Conservation (phyloP, 2,329 filamentous ascomycete species). For the Diaporthe citri region DNA sequence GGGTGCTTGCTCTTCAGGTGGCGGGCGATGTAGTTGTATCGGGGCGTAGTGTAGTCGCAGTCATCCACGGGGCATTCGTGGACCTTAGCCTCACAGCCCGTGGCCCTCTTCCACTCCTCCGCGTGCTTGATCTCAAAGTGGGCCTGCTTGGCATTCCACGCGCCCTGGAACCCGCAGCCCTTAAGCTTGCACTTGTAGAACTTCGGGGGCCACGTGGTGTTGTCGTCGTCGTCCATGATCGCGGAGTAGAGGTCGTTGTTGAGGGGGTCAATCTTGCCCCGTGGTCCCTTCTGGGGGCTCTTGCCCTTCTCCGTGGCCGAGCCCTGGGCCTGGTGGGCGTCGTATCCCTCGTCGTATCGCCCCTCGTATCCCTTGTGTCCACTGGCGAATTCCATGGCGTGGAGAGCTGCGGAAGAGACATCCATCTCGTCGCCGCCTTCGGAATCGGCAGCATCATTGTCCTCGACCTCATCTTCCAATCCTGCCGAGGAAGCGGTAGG, state of each 20-base stretch:
- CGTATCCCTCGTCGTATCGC: neutral
- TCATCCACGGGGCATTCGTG: neutral
- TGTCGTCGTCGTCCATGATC: neutral
- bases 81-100: neutral
- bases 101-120: neutral
- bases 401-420: neutral
- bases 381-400: too few relatives aligned
- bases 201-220: neutral
- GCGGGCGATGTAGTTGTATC: neutral
- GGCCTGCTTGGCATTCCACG: neutral
- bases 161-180: neutral
- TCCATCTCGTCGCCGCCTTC: neutral
- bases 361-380: neutral
- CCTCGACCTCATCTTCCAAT: neutral
- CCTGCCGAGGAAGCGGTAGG: neutral
- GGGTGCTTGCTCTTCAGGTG: neutral
- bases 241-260: neutral
- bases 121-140: neutral
- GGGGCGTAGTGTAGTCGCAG: neutral
- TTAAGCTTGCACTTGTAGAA: neutral
- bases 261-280: neutral
- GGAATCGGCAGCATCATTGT: neutral
- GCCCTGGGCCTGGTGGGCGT: neutral
- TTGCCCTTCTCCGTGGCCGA: neutral
- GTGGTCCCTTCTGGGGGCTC: neutral